Conservation (phyloP, 805 yeast genomes). For the Zygosaccharomyces pseudorouxii region DNA sequence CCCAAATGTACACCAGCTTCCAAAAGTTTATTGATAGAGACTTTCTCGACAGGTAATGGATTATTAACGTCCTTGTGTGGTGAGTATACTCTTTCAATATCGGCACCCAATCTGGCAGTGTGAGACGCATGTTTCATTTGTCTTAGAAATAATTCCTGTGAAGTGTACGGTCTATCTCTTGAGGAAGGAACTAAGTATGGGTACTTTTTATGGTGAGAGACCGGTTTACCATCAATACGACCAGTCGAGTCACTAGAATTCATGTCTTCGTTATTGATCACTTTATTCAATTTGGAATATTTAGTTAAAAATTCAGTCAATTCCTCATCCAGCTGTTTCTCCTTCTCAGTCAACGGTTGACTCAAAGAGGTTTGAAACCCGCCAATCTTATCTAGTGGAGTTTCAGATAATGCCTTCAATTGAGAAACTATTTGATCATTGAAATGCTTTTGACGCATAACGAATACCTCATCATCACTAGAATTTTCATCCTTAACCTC, state of each 20-base stretch:
- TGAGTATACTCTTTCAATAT: constrained; percentile 53
- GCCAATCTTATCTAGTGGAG: constrained; percentile 19
- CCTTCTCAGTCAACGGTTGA: constrained; percentile 23
- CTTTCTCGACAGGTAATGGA: constrained; percentile 54
- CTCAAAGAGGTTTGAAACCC: constrained; percentile 13
- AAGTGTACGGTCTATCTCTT: constrained; percentile 61
- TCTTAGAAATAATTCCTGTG: constrained; percentile 73
- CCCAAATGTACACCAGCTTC: constrained; percentile 96
- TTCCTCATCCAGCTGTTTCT: constrained; percentile 32
- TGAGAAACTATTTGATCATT: constrained; percentile 25
- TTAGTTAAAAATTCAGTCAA: constrained; percentile 27
- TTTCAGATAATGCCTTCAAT: constrained; percentile 16
- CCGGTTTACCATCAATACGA: constrained; percentile 5
- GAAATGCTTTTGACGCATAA: constrained; percentile 27
- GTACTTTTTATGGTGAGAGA: constrained; percentile 11
- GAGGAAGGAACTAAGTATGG: constrained; percentile 64
- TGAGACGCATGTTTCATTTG: constrained; percentile 56
- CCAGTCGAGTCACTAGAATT: constrained; percentile 5
- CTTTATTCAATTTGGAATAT: constrained; percentile 23
- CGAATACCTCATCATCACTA: constrained; percentile 21
- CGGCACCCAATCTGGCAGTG: constrained; percentile 60
- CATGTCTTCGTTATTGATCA: constrained; percentile 15
- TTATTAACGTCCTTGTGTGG: constrained; percentile 62
- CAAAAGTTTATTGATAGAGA: constrained; percentile 65
- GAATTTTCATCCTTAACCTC: not conserved